Base-by-base conservation (phyloP, 306 rosid species). In the Vigna trinervia region DNA sequence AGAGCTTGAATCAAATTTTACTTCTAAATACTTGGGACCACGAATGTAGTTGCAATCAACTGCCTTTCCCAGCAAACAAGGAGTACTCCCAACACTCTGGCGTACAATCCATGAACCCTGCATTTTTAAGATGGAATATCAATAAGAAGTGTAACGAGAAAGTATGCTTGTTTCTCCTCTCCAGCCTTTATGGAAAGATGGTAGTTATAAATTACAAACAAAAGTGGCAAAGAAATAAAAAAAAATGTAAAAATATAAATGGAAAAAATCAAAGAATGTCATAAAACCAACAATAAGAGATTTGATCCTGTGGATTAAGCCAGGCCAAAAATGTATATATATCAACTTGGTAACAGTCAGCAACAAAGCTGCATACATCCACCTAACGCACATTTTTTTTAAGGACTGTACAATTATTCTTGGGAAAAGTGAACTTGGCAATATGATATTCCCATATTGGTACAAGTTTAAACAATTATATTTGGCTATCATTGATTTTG, bases 51-150 rank as follows among this genome's bases (percentile, higher is more conserved):
- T 95, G 91, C 97, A 89, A 87, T 95, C 99, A 62, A 95, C 97
- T 47, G 99, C 99, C 87, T 95, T 95, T 80, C 99, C 99, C 84
- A 95, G 86, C 80, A 95, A 82, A 87, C 99, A 95, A 52, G 97
- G 99, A 30, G 92, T 90, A 83, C 97, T 95, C 36, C 99, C 99
- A 74, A 95, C 99, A 87, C 99, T 95, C 81, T 95, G 99, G 77
- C 99, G 97, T 78, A 95, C 99, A 87, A 95, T 95, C 97, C 99
- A 95, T 36, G 99, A 95, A 48, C 99, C 99, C 99, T 95, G 93
- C 88, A 84, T 39, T 13, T 78, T 88, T 85, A 22, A 78, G 61
- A 69, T 61, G 22, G 80, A 59, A 74, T 46, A 50, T 79, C 78
- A 75, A 28, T 15, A 73, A 53, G 36, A 45, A 82, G 59, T 5